Evolutionary conservation across 495 filamentous ascomycete genomes (phyloP), one percentile per base, ranked within the genome.

Genomic region (Mytilinidion resinicola): DNA sequence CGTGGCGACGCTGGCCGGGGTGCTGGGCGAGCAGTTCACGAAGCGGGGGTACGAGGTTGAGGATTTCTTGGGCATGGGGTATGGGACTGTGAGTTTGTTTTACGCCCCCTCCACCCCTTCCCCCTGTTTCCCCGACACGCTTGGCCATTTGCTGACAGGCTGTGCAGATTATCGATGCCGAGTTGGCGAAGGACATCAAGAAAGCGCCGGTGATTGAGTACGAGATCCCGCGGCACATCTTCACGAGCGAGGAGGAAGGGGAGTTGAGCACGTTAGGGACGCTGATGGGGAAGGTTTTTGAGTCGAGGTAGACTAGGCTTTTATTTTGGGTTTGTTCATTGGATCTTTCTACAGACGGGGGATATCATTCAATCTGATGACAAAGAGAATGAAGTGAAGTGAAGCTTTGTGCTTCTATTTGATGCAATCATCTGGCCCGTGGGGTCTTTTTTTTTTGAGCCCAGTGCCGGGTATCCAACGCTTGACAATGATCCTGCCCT

Each of bases 11-110:
- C 85, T 97, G 57, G 88, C 90, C 25, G 91, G 88, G 72, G 95
- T 99, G 56, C 84, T 99, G 56, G 88, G 88, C 21, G 90, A 99
- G 76, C 93, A 96, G 72, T 99, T 97, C 72, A 97, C 91, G 3
- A 99, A 97, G 76, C 86, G 90, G 70, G 76, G 83, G 10, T 99
- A 96, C 72, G 88, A 86, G 61, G 66, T 96, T 15, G 95, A 99
- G 66, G 95, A 99, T 65, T 99, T 99, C 73, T 73, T 97, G 53
- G 95, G 97, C 69, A 90, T 96, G 72, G 91, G 88, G 5, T 97
- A 97, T 72, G 82, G 79, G 61, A 90, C 86, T 64, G 86, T 89
- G 74, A 81, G 86, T 82, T 35, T 25, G 17, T 53, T 25, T 53
- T 25, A 55, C 25, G 17, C n/a, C n/a, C n/a, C n/a, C n/a, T n/a